These are phyloP conservation scores for Neopestalotiopsis sp. DNA, from an alignment of 2,329 filamentous ascomycete species.

Conservation along the genomic window DNA sequence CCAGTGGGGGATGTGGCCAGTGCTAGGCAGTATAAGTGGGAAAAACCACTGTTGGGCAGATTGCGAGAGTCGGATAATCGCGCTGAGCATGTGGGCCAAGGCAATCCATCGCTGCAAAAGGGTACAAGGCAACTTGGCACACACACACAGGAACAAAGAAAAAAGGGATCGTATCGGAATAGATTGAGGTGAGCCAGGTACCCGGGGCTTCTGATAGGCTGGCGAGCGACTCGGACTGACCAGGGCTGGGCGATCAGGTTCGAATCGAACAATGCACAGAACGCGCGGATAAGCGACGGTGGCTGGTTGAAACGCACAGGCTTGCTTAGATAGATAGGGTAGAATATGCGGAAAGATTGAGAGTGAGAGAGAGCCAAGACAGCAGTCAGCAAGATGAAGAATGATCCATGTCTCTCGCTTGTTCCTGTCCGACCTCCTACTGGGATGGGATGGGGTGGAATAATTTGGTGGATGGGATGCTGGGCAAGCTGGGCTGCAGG, in stretches of 20 bases:
- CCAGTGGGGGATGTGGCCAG: background rate
- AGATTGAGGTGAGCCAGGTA: constrained; percentile 9
- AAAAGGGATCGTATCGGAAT: constrained; percentile 3
- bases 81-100: background rate
- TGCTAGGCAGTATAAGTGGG: background rate
- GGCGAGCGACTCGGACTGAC: background rate
- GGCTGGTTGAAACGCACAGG: background rate
- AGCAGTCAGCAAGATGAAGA: background rate
- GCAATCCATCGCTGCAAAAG: background rate
- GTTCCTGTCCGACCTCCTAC: constrained; percentile 20
- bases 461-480: background rate
- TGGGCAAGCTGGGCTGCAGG: background rate
- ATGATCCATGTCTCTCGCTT: constrained; percentile 19
- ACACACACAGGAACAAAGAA: background rate
- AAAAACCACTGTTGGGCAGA: constrained; percentile 13
- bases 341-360: background rate
- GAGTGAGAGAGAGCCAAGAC: background rate
- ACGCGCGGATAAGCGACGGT: background rate
- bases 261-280: constrained; percentile 2
- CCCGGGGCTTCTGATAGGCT: constrained; percentile 7
- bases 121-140: constrained; percentile 4
- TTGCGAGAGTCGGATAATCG: constrained; percentile 17
- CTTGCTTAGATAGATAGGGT: background rate
- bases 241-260: background rate
- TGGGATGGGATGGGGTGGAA: constrained; percentile 4